Evolutionary conservation across 495 filamentous ascomycete genomes (phyloP).

Genomic region (Clohesyomyces aquaticus): DNA sequence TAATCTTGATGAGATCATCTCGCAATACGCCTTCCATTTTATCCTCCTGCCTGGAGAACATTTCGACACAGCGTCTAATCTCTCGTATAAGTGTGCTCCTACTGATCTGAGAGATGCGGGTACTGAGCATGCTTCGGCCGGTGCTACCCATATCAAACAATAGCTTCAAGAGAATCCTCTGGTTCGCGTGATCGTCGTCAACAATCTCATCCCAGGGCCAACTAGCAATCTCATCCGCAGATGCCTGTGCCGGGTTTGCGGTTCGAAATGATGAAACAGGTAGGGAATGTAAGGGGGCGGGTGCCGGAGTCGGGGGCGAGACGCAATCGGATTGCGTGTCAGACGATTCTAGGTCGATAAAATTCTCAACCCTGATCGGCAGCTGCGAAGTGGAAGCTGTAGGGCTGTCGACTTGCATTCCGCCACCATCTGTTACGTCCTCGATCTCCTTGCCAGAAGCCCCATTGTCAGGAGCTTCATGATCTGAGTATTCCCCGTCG

Average conservation of each 20-base stretch:
- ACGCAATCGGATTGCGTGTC: not conserved
- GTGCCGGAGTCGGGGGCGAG: not conserved
- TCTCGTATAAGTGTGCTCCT: slow-evolving; percentile 28
- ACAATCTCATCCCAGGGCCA: slow-evolving; percentile 39
- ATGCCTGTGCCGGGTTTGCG: not conserved
- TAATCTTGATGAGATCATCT: slow-evolving; percentile 21
- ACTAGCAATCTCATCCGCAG: not conserved
- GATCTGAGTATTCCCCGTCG: not conserved
- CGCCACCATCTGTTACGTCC: not conserved
- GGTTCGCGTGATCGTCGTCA: slow-evolving; percentile 33
- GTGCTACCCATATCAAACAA: slow-evolving; percentile 24
- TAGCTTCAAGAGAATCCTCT: slow-evolving; percentile 43
- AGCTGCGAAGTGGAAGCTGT: not conserved
- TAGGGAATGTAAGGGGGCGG: not conserved
- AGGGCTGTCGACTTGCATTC: not conserved
- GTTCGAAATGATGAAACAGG: not conserved
- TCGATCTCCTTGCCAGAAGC: too few relatives aligned
- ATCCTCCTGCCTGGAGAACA: slow-evolving; percentile 16
- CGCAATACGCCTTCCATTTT: slow-evolving; percentile 25
- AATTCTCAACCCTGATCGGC: not conserved
- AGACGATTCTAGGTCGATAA: not conserved
- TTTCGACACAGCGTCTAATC: slow-evolving; percentile 19
- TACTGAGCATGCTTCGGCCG: slow-evolving; percentile 14
- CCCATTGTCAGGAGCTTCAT: not conserved
- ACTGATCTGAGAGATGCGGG: slow-evolving; percentile 6